Evolutionary conservation across 2,329 filamentous ascomycete genomes (phyloP), one percentile per base, ranked within the genome.

Genomic region (Diaporthe sp.): DNA sequence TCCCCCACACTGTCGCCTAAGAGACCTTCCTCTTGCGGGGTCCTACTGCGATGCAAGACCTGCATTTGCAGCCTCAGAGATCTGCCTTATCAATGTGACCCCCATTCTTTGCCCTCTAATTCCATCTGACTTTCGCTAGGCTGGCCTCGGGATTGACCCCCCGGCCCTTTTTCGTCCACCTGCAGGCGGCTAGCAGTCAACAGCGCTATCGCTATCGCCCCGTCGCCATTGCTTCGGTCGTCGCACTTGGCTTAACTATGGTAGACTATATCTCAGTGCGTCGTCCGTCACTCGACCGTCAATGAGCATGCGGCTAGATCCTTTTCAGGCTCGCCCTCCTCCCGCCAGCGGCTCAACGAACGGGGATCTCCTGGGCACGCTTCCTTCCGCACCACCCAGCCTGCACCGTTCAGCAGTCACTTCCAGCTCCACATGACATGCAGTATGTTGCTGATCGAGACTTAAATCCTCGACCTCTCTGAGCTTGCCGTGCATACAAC

Each of bases 71-170:
- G 53, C 72, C 72, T 71, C 63, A 55, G n/a, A 31, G 47, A 73
- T 58, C 72, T 68, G 63, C 53, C 72, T 74, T 71, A 74, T 74
- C 72, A 71, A 71, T 34, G 61, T 70, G 53, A 47, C 61, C 63
- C 34, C 72, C 58, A 53, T 53, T 42, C 58, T 53, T 39, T 55
- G 58, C 58, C 13, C 53, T 55, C 28, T 22, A 17, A 55, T 55
- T 28, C 53, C 42, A 51, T 73, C 55, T 39, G 49, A 53, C 71
- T 72, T 63, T 53, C 31, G 44, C 57, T 53, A 42, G 55, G 57
- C 31, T 37, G 70, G n/a, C 70, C 70, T 61, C 70, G 34, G 42
- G 42, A 51, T 20, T 6, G 1, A 37, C 34, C 47, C 12, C 65
- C 63, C 65, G 65, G 22, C 31, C 47, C 65, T 68, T 68, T 68